Conservation (phyloP, 2,329 filamentous ascomycete genomes). For the Hymenotorrendiella dingleyae region DNA sequence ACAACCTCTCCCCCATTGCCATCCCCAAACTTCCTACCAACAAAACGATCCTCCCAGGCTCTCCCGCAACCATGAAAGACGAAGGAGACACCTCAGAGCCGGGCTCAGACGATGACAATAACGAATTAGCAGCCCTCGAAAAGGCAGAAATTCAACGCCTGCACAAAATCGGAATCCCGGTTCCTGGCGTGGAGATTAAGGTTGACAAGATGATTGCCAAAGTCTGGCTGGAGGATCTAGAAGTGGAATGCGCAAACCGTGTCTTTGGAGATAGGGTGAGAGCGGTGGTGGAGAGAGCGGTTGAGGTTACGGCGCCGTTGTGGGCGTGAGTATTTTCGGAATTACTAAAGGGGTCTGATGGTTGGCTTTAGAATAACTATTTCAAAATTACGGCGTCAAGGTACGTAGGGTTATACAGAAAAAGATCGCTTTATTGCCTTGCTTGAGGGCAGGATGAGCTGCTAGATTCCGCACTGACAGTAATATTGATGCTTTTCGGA, state of each 20-base stretch:
- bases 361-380: too few species aligned
- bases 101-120: constrained; percentile 31
- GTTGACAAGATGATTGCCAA: constrained; percentile 83
- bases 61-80: constrained; percentile 16
- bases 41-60: constrained; percentile 17
- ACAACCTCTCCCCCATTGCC: constrained; percentile 73
- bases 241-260: constrained; percentile 78
- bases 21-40: constrained; percentile 49
- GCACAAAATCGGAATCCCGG: constrained; percentile 79
- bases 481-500: not conserved
- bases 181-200: constrained; percentile 80
- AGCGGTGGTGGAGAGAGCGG: constrained; percentile 82
- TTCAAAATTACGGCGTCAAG: too few species aligned
- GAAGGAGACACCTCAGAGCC: constrained; percentile 23
- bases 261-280: constrained; percentile 78
- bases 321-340: constrained; percentile 29
- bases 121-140: constrained; percentile 32
- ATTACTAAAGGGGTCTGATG: not conserved
- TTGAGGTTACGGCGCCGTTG: constrained; percentile 78
- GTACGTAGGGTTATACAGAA: not conserved
- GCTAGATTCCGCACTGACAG: too few species aligned
- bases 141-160: constrained; percentile 69
- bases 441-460: too few species aligned
- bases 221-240: constrained; percentile 87
- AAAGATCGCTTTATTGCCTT: not conserved